These are phyloP conservation scores for Conticribra weissflogii DNA, from an alignment of 108 stramenopile genomes.

Conservation along the genomic window DNA sequence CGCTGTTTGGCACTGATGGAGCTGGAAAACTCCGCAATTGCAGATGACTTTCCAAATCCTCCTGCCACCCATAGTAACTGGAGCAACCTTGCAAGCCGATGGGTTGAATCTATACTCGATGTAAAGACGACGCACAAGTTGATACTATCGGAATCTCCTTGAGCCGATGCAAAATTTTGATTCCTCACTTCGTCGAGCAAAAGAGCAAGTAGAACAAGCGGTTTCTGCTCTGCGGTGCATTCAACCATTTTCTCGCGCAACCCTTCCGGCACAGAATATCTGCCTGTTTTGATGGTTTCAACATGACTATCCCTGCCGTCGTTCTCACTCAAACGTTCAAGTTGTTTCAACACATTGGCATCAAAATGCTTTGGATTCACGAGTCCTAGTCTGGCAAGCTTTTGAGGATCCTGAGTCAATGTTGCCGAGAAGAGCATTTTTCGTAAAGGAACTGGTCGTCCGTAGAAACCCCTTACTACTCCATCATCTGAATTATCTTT, in stretches of 20 bases:
- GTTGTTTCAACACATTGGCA: slow-evolving; percentile 65
- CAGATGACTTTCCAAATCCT: slow-evolving; percentile 48
- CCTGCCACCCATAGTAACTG: slow-evolving; percentile 76
- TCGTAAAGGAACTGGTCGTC: slow-evolving; percentile 36
- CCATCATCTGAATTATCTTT: slow-evolving; percentile 18
- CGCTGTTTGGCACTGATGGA: slow-evolving; percentile 70
- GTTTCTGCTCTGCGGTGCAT: slow-evolving; percentile 73
- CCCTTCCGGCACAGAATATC: slow-evolving; percentile 52
- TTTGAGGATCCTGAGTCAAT: slow-evolving; percentile 94
- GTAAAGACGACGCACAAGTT: slow-evolving; percentile 88
- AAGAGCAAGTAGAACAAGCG: slow-evolving; percentile 86
- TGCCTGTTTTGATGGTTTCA: slow-evolving; percentile 25
- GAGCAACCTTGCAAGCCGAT: slow-evolving; percentile 87
- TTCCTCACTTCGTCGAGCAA: slow-evolving; percentile 66
- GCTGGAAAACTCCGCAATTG: slow-evolving; percentile 78
- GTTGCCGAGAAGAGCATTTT: slow-evolving; percentile 91
- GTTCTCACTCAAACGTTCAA: slow-evolving; percentile 4
- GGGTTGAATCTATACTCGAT: slow-evolving; percentile 94
- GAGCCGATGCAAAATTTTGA: slow-evolving; percentile 1
- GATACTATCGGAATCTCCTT: slow-evolving; percentile 5
- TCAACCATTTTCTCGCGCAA: slow-evolving; percentile 53
- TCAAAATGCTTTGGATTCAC: slow-evolving; percentile 89
- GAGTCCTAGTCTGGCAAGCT: slow-evolving; percentile 85
- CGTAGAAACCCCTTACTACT: slow-evolving; percentile 17
- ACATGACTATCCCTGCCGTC: slow-evolving; percentile 36